Evolutionary conservation across 176 grass and related monocot genomes (phyloP).

Genomic region (Aegilops longissima): DNA sequence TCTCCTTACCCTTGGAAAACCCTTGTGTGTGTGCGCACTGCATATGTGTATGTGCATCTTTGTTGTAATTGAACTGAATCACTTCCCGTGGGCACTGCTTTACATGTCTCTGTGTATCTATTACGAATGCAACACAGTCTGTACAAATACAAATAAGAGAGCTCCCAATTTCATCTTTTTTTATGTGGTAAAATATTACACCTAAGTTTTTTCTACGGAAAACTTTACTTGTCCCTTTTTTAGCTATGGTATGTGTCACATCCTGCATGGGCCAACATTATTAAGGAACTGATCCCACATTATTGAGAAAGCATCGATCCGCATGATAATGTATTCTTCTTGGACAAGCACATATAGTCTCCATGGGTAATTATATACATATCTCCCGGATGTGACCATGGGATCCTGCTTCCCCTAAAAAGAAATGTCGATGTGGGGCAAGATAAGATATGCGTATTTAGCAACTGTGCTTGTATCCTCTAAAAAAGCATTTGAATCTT

Average conservation of each 20-base stretch:
- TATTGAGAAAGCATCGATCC: neutral
- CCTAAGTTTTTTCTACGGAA: no score
- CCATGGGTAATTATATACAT: neutral
- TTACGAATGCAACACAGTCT: no score
- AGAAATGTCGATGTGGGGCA: neutral
- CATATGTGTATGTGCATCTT: no score
- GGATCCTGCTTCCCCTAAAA: neutral
- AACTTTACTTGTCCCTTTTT: neutral
- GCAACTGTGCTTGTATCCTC: neutral
- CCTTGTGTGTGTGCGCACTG: no score
- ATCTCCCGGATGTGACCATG: neutral
- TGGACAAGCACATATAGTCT: neutral
- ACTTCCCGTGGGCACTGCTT: no score
- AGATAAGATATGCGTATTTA: neutral
- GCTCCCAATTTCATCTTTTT: no score
- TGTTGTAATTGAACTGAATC: no score
- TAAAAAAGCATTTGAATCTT: neutral
- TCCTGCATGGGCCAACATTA: conserved; percentile 12
- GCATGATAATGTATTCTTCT: conserved; percentile 29
- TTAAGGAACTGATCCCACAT: neutral
- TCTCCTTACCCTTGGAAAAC: no score
- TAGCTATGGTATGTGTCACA: conserved; percentile 7
- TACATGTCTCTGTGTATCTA: no score
- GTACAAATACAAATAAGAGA: no score
- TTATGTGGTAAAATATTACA: no score